Base-by-base conservation (phyloP, 306 rosid genomes). In the Crotalaria pallida region DNA sequence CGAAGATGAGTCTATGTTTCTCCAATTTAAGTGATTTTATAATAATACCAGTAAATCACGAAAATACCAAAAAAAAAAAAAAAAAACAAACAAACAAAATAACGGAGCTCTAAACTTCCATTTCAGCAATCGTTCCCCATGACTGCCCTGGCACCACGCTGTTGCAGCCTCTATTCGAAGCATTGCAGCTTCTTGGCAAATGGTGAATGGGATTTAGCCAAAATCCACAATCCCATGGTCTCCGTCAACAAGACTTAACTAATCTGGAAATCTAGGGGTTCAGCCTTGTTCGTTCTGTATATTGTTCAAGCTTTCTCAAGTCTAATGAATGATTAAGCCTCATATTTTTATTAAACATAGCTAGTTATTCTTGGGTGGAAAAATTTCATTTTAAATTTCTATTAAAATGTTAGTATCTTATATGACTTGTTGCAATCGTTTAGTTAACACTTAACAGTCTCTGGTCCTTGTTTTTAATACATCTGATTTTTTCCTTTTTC, bases 401-500 rank as follows among this genome's bases (percentile, higher is more conserved):
- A 17, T 45, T 69, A 50, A 66, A 50, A 71, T 52, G 2, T 62
- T 34, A 45, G 23, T 50, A 33, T 57, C 49, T n/a, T 10, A 24
- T 55, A 34, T 22, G 55, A 24, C 53, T 34, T 51, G 17, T 7
- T 65, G 23, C 58, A 51, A 22, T 51, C 52, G 40, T 45, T 56
- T 45, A 49, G 33, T 23, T 51, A 17, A 22, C 24, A n/a, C 0
- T 23, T 51, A 17, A 22, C 24, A n/a, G 1, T 26, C 19, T 29
- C n/a, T 51, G 27, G 16, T 56, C n/a, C 16, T 23, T 55, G 7
- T 31, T 26, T 62, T 79, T 82, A 36, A 85, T 53, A 56, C 59
- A 65, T 66, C 69, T 77, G 45, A 65, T 15, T 51, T 66, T 64
- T 9, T 18, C 60, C 63, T 53, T 57, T 67, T 84, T 68, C 95